These are phyloP conservation scores for Protomyces gravidus DNA, from an alignment of 1,139 yeast genomes.

Conservation along the genomic window DNA sequence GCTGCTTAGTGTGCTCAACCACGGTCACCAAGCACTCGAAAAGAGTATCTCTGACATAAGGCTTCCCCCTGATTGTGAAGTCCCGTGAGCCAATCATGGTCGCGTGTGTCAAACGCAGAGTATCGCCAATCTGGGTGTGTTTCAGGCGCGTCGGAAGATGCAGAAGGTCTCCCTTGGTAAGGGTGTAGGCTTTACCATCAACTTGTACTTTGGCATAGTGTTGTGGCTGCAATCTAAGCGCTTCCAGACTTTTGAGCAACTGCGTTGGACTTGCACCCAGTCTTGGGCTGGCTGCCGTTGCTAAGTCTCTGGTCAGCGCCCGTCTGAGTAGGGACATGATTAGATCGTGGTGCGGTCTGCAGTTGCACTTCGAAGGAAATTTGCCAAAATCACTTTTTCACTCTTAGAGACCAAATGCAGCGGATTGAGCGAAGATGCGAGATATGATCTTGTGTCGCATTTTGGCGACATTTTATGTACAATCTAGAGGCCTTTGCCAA, in stretches of 20 bases:
- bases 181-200: conserved; percentile 80
- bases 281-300: not conserved
- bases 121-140: conserved; percentile 76
- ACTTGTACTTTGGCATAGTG: conserved; percentile 73
- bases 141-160: conserved; percentile 54
- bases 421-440: too few species aligned
- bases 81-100: conserved; percentile 81
- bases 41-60: conserved; percentile 40
- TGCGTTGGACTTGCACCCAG: not conserved
- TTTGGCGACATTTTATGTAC: not conserved
- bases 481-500: conserved; percentile 11
- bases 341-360: too few species aligned
- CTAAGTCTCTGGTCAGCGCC: not conserved
- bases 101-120: conserved; percentile 65
- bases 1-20: conserved; percentile 80
- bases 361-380: too few species aligned
- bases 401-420: too few species aligned
- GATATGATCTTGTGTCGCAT: too few species aligned
- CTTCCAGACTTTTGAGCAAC: not conserved
- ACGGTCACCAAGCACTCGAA: conserved; percentile 71
- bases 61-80: conserved; percentile 50
- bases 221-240: conserved; percentile 36
- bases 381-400: too few species aligned
- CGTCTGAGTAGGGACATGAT: not conserved
- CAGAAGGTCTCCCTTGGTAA: conserved; percentile 83